Evolutionary conservation across 352 stramenopile species (phyloP).

Genomic region (Phytophthora europaea): DNA sequence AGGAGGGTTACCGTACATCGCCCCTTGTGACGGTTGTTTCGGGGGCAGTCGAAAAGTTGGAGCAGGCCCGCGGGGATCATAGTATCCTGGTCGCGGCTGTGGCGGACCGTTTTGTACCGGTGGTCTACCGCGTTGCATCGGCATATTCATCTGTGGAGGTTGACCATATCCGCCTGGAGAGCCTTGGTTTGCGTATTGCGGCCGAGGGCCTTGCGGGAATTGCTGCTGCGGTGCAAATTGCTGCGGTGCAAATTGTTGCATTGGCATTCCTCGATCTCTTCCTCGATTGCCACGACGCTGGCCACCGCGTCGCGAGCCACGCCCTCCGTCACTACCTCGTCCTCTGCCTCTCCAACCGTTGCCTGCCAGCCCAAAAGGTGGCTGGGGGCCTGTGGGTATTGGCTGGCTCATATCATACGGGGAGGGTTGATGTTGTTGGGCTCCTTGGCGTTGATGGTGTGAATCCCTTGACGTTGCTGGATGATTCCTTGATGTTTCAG

Average conservation of each 20-base stretch:
- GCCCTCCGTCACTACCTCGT: slow-evolving; percentile 42
- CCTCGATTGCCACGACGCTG: slow-evolving; percentile 45
- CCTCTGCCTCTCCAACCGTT: slow-evolving; percentile 50
- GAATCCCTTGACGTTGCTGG: slow-evolving; percentile 23
- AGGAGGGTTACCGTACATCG: slow-evolving; percentile 16
- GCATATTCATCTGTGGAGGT: slow-evolving; percentile 28
- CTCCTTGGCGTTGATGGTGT: slow-evolving; percentile 32
- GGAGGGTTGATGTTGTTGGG: slow-evolving; percentile 15
- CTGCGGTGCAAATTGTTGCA: slow-evolving; percentile 28
- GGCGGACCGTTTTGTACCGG: slow-evolving; percentile 3
- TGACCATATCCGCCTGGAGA: slow-evolving; percentile 32
- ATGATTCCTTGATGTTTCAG: slow-evolving; percentile 23
- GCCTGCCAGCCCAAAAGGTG: slow-evolving; percentile 23
- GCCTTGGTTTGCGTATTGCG: slow-evolving; percentile 35
- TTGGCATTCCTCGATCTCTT: slow-evolving; percentile 32
- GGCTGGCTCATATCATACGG: slow-evolving; percentile 23
- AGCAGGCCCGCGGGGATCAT: slow-evolving; percentile 22
- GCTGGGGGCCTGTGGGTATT: slow-evolving; percentile 13
- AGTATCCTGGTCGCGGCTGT: slow-evolving; percentile 26
- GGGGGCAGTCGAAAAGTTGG: slow-evolving; percentile 19
- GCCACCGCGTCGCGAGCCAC: slow-evolving; percentile 30
- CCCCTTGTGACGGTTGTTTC: slow-evolving; percentile 20
- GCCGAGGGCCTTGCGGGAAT: slow-evolving; percentile 14
- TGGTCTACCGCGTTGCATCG: slow-evolving; percentile 25
- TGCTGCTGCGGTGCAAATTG: slow-evolving; percentile 26